Percentiles rank a stretch among this genome's conserved stretches.
phyloP scores from a whole-genome alignment of 192 early-diverging fungal species.

The Gaertneriomyces sp. region DNA sequence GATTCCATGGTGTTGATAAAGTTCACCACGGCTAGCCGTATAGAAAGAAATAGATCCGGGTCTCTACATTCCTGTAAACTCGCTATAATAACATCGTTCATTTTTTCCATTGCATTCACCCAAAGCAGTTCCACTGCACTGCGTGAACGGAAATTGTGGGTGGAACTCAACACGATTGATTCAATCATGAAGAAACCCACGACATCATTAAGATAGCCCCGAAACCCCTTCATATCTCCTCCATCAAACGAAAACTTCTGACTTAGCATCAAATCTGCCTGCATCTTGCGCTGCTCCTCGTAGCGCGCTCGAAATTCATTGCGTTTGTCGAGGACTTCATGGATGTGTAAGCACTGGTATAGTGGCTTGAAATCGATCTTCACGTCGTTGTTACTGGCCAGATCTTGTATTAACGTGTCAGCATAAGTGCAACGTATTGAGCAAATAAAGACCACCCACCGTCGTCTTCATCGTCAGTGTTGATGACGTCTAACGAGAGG shows the following conservation, averaged over 20 bases:
- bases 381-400: slow-evolving; percentile 57
- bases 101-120: slow-evolving; percentile 77
- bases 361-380: slow-evolving; percentile 91
- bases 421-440: not conserved
- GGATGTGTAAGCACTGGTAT: slow-evolving; percentile 94
- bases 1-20: slow-evolving; percentile 92
- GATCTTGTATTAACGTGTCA: no score
- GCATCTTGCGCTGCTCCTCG: slow-evolving; percentile 87
- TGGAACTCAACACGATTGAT: slow-evolving; percentile 79
- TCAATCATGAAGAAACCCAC: slow-evolving; percentile 97
- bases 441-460: not conserved
- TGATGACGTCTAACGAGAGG: slow-evolving; percentile 43
- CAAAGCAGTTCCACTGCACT: slow-evolving; percentile 85
- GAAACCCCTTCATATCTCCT: slow-evolving; percentile 64
- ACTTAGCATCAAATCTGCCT: slow-evolving; percentile 81
- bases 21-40: slow-evolving; percentile 73
- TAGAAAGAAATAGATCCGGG: slow-evolving; percentile 72
- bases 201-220: slow-evolving; percentile 78
- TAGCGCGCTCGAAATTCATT: slow-evolving; percentile 81
- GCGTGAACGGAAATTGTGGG: slow-evolving; percentile 84
- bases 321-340: slow-evolving; percentile 87
- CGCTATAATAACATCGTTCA: slow-evolving; percentile 73
- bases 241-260: slow-evolving; percentile 66
- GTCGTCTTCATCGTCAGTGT: slow-evolving; percentile 77
- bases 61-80: slow-evolving; percentile 74